These are phyloP conservation scores for Lanzia echinophila DNA, from an alignment of 2,329 filamentous ascomycete genomes.

Conservation along the genomic window DNA sequence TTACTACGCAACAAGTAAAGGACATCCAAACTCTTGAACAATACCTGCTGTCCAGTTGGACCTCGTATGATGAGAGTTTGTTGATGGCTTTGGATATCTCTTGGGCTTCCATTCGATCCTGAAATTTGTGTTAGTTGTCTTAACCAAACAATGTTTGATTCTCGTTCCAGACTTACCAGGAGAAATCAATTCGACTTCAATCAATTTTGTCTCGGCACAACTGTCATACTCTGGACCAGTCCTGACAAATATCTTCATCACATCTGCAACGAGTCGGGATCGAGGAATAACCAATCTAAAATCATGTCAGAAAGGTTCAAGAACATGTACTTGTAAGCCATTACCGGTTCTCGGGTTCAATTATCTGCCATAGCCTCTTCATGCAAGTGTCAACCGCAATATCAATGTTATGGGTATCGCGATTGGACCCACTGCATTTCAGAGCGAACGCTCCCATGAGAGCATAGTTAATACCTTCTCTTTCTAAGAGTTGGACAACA, in stretches of 20 bases:
- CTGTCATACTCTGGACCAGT: not conserved
- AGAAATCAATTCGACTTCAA: slow-evolving; percentile 1
- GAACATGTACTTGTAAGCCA: not conserved
- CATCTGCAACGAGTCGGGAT: not conserved
- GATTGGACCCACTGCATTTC: not conserved
- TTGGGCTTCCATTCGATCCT: slow-evolving; percentile 1
- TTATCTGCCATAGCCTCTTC: slow-evolving; percentile 3
- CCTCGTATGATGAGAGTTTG: not conserved
- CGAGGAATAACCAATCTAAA: slow-evolving; percentile 4
- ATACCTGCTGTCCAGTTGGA: not conserved
- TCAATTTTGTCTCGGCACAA: not conserved
- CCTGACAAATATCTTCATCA: slow-evolving; percentile 6
- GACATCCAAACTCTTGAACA: not conserved
- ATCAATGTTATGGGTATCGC: slow-evolving; percentile 3
- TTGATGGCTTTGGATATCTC: slow-evolving; percentile 6
- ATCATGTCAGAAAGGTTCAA: not conserved
- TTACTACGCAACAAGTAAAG: slow-evolving; percentile 4
- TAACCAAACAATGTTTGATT: not conserved
- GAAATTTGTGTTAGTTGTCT: not conserved
- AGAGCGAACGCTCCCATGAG: slow-evolving; percentile 6
- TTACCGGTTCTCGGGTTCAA: not conserved
- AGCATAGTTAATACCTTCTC: not conserved
- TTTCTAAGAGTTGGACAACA: not conserved
- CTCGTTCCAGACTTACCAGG: not conserved
- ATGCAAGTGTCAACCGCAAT: slow-evolving; percentile 3